phyloP scores from a whole-genome alignment of 257 asterid species.

The Solanum etuberosum region DNA sequence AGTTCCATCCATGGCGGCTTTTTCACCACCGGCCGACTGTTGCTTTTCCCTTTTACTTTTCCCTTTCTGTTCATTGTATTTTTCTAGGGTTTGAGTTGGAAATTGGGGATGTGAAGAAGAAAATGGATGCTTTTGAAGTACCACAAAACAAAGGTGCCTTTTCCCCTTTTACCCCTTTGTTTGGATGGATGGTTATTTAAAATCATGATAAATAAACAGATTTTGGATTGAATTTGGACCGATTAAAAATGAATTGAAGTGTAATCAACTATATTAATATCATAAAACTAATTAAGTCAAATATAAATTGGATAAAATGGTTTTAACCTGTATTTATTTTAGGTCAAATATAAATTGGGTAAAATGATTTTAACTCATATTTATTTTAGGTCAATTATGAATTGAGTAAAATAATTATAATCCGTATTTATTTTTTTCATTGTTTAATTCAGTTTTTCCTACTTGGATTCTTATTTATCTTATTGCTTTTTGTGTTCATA shows the following conservation, averaged over 20 bases:
- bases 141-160: neutral
- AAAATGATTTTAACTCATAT: neutral
- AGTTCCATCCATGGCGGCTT: slow-evolving; percentile 40
- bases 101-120: neutral
- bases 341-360: neutral
- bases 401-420: too few species aligned
- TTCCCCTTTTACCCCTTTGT: neutral
- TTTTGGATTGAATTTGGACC: too few species aligned
- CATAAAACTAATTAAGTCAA: too few species aligned
- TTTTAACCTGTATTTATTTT: too few species aligned
- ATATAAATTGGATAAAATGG: too few species aligned
- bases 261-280: too few species aligned
- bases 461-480: too few species aligned
- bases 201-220: too few species aligned
- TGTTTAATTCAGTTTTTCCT: too few species aligned
- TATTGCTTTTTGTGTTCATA: too few species aligned
- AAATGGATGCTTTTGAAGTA: neutral
- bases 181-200: neutral
- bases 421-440: neutral
- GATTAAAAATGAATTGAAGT: neutral
- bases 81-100: neutral
- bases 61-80: neutral
- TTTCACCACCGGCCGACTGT: neutral
- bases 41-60: neutral
- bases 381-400: neutral